Evolutionary conservation across 345 rosid genomes (phyloP).

Genomic region (Citrus inodora): DNA sequence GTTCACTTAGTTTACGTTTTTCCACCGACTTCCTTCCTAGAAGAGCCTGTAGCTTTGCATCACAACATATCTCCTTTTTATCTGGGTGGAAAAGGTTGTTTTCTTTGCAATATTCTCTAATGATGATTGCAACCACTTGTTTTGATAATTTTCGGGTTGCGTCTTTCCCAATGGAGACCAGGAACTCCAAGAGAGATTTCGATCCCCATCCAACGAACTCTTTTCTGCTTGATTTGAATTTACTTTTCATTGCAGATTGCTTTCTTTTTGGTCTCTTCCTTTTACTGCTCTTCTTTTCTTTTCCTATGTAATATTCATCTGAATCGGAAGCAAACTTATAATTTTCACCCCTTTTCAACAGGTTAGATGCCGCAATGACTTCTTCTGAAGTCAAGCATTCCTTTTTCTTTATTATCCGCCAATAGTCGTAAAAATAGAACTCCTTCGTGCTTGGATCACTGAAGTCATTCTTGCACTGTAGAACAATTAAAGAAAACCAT

Average conservation of each 20-base stretch:
- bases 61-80: constrained; percentile 42
- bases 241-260: background rate
- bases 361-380: constrained; percentile 24
- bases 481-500: background rate
- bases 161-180: constrained; percentile 38
- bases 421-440: constrained; percentile 37
- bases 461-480: constrained; percentile 39
- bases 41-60: constrained; percentile 38
- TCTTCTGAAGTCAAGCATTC: constrained; percentile 30
- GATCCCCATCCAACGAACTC: constrained; percentile 55
- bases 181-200: constrained; percentile 36
- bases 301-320: constrained; percentile 6
- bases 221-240: constrained; percentile 14
- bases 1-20: constrained; percentile 30
- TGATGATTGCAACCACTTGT: constrained; percentile 24
- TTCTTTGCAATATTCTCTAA: constrained; percentile 34
- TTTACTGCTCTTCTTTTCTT: constrained; percentile 9
- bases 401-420: constrained; percentile 39
- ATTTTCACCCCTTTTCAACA: constrained; percentile 22
- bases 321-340: background rate
- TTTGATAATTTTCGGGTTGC: constrained; percentile 31
- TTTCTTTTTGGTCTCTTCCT: constrained; percentile 15
- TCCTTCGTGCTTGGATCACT: constrained; percentile 28
- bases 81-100: constrained; percentile 33
- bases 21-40: constrained; percentile 37